Percentiles rank a stretch among this genome's conserved stretches.
Conservation (phyloP, 768 basidiomycete species). For the Clitopilus passeckerianus region DNA sequence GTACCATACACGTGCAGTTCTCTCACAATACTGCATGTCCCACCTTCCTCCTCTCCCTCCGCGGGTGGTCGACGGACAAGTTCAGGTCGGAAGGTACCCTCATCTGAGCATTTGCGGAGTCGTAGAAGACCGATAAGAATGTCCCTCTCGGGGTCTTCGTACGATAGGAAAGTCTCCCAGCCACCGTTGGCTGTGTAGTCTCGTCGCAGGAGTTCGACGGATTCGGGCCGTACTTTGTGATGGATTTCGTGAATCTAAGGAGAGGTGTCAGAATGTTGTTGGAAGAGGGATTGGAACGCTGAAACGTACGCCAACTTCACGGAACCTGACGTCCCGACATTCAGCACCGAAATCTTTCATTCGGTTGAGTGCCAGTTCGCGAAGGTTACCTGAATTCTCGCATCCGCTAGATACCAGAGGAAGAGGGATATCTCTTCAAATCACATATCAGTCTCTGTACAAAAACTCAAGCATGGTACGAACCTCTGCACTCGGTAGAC, state of each 20-base stretch:
- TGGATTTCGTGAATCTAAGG: constrained; percentile 95
- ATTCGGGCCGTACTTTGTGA: constrained; percentile 93
- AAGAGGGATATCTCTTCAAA: constrained; percentile 85
- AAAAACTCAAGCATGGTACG: constrained; percentile 11
- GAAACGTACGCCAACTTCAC: constrained; percentile 89
- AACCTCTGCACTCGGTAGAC: constrained; percentile 97
- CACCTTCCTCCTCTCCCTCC: constrained; percentile 56
- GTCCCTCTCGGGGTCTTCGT: constrained; percentile 96
- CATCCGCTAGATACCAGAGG: constrained; percentile 96
- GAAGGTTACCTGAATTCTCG: constrained; percentile 95
- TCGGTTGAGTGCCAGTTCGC: constrained; percentile 91
- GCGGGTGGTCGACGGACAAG: constrained; percentile 41
- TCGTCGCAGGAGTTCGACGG: constrained; percentile 89
- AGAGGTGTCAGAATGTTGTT: constrained; percentile 4
- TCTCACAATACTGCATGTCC: constrained; percentile 86
- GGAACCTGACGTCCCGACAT: constrained; percentile 94
- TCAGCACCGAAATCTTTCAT: constrained; percentile 99
- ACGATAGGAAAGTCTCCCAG: constrained; percentile 99
- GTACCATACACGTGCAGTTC: constrained; percentile 98
- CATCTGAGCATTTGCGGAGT: constrained; percentile 91
- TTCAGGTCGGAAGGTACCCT: constrained; percentile 95
- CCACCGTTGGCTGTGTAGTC: constrained; percentile 98
- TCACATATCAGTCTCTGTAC: constrained; percentile 3
- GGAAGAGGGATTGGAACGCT: constrained; percentile 3
- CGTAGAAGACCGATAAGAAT: constrained; percentile 93